Percentiles rank a stretch among this genome's conserved stretches.
phyloP scores from a whole-genome alignment of 371 early-diverging fungal species.

The Sporodiniella umbellata region DNA sequence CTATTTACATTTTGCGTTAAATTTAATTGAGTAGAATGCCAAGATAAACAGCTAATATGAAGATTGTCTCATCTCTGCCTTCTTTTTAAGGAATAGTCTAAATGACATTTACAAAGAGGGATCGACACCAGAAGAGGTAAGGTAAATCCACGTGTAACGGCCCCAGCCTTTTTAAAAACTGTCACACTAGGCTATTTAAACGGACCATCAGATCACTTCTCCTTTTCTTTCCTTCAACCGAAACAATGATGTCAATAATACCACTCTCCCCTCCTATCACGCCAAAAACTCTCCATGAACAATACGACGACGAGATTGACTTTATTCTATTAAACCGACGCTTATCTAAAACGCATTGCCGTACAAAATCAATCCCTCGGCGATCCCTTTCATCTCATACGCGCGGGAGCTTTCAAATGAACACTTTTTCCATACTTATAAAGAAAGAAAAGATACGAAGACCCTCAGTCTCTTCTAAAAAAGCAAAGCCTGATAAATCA shows the following conservation, averaged over 20 bases:
- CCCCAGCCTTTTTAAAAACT: slow-evolving; percentile 1
- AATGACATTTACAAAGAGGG: not conserved
- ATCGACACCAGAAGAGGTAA: not conserved
- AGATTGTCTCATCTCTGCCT: not conserved
- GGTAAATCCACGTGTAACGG: slow-evolving; percentile 2
- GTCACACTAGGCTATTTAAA: not conserved
- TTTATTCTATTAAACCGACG: slow-evolving; percentile 22
- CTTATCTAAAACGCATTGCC: slow-evolving; percentile 11
- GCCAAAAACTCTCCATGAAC: slow-evolving; percentile 11
- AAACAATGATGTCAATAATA: slow-evolving; percentile 6
- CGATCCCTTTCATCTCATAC: slow-evolving; percentile 17
- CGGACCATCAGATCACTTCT: not conserved
- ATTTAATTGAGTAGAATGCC: not conserved
- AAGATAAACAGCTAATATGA: not conserved
- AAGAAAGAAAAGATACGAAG: not conserved
- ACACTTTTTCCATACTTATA: slow-evolving; percentile 3
- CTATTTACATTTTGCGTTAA: not conserved
- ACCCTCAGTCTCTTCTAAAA: slow-evolving; percentile 4
- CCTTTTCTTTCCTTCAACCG: slow-evolving; percentile 5
- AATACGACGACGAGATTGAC: slow-evolving; percentile 1
- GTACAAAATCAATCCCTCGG: slow-evolving; percentile 14
- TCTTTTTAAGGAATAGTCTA: not conserved
- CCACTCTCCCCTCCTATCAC: slow-evolving; percentile 27
- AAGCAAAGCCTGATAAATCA: slow-evolving; percentile 22
- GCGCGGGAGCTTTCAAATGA: slow-evolving; percentile 17